A percentile compares a stretch with the other conserved stretches of the same genome.
Evolutionary conservation across 2,329 filamentous ascomycete species (phyloP).

Genomic region (Pseudogymnoascus sp.): DNA sequence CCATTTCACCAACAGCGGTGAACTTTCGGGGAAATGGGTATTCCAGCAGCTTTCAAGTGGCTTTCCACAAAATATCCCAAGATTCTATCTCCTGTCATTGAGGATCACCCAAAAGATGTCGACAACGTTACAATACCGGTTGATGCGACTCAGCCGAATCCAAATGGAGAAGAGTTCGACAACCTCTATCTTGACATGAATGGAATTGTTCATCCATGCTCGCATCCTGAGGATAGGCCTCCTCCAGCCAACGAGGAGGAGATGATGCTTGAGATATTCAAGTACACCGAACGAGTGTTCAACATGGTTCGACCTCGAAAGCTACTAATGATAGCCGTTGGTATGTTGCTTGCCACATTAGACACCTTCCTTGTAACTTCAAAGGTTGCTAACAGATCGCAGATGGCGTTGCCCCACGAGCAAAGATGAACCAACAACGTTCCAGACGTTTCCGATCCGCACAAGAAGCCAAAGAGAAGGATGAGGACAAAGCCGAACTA

Average conservation of each 20-base stretch:
- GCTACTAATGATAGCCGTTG: conserved; percentile 93
- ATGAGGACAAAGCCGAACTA: conserved; percentile 81
- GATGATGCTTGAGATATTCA: conserved; percentile 99
- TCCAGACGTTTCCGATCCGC: conserved; percentile 91
- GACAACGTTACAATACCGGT: conserved; percentile 80
- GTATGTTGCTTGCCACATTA: conserved; percentile 39
- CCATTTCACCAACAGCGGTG: neutral
- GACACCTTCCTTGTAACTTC: neutral
- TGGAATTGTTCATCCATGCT: conserved; percentile 97
- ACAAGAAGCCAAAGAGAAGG: conserved; percentile 89
- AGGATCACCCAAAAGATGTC: conserved; percentile 73
- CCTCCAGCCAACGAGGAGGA: conserved; percentile 91
- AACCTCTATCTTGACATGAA: conserved; percentile 99
- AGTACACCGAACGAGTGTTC: conserved; percentile 95
- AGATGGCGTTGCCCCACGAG: conserved; percentile 95
- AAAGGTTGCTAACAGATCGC: conserved; percentile 5
- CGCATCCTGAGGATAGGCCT: conserved; percentile 88
- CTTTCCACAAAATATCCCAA: conserved; percentile 95
- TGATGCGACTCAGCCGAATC: conserved; percentile 76
- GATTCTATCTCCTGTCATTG: conserved; percentile 84
- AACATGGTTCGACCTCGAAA: conserved; percentile 98
- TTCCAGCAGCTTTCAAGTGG: conserved; percentile 77
- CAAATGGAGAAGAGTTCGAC: conserved; percentile 95
- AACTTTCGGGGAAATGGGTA: conserved; percentile 59
- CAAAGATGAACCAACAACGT: conserved; percentile 99